Evolutionary conservation across 2,329 filamentous ascomycete genomes (phyloP).

Genomic region (Penicillium capsulatum): DNA sequence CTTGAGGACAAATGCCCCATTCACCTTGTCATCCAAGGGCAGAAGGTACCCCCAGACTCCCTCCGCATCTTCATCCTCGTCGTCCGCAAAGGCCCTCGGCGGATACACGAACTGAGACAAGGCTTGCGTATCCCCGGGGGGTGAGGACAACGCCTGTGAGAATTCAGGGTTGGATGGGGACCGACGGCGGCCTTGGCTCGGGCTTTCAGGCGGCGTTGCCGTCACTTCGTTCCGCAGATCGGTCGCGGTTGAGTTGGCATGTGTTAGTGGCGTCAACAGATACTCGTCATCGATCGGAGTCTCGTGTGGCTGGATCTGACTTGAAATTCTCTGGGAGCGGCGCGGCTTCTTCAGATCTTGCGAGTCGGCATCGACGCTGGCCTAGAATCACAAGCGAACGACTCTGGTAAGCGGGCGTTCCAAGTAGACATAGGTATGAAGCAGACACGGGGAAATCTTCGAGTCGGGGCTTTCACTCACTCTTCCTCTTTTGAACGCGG

Average conservation of each 20-base stretch:
- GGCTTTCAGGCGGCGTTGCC: constrained; percentile 62
- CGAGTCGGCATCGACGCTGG: constrained; percentile 58
- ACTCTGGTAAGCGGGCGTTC: no score
- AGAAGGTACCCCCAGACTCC: constrained; percentile 96
- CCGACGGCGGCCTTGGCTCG: constrained; percentile 50
- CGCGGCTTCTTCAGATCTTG: constrained; percentile 76
- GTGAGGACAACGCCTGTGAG: constrained; percentile 52
- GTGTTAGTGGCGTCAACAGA: constrained; percentile 76
- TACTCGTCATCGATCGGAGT: constrained; percentile 63
- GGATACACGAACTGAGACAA: constrained; percentile 78
- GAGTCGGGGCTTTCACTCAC: no score
- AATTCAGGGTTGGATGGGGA: constrained; percentile 40
- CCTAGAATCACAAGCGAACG: constrained; percentile 48
- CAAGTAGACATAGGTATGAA: no score
- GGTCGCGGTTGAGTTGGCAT: constrained; percentile 60
- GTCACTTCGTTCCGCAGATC: constrained; percentile 65
- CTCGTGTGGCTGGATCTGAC: constrained; percentile 51
- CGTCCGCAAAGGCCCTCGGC: constrained; percentile 67
- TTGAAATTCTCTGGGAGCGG: constrained; percentile 67
- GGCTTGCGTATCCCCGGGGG: constrained; percentile 71
- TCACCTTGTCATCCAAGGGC: constrained; percentile 68
- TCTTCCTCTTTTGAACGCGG: constrained; percentile 76
- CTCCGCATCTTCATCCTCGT: constrained; percentile 76
- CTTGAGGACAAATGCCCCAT: constrained; percentile 67
- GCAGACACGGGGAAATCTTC: no score